Evolutionary conservation across 257 asterid genomes (phyloP), one percentile per base, ranked within the genome.

Genomic region (Ligustrum vulgare): DNA sequence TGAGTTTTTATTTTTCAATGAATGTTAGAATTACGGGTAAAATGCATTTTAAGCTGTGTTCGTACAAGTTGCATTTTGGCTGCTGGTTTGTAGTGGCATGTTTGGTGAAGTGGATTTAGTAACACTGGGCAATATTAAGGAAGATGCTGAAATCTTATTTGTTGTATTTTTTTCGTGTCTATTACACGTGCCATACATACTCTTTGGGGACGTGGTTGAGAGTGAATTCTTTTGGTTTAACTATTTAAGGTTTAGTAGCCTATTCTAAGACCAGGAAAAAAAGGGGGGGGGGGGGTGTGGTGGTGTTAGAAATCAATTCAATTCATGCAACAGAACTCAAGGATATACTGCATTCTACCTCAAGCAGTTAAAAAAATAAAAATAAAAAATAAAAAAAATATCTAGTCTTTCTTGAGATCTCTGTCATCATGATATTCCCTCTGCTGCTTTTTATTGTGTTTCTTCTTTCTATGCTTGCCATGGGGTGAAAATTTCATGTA

Each of bases 11-110:
- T 43, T 43, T 43, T 43, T 18, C 12, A 12, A 43, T 43, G 51
- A 43, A 43, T 45, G 47, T 3, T 45, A 31, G 35, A 72, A 72
- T 34, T 0, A 34, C 41, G 69, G 18, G 35, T 43, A 31, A 34
- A 66, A 39, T 70, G 58, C 64, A 47, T 37, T 72, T 66, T 43
- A 63, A 71, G 64, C 37, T 32, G 41, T 47, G 15, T 58, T 39
- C 11, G 5, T 33, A 15, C 8, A 1, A 35, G 31, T 37, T 68
- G 34, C 34, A 10, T 22, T 22, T 20, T 20, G 4, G n/a, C 16
- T 36, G 31, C 51, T 35, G 7, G 71, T 33, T 36, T 8, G 34
- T 35, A 36, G 3, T 51, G 62, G 6, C 25, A 51, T n/a, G 62
- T 18, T 51, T 51, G 25, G 62, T n/a, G n/a, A 51, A n/a, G 10